These are phyloP conservation scores for Lophiotrema nucula DNA, from an alignment of 495 filamentous ascomycete genomes.

Conservation along the genomic window DNA sequence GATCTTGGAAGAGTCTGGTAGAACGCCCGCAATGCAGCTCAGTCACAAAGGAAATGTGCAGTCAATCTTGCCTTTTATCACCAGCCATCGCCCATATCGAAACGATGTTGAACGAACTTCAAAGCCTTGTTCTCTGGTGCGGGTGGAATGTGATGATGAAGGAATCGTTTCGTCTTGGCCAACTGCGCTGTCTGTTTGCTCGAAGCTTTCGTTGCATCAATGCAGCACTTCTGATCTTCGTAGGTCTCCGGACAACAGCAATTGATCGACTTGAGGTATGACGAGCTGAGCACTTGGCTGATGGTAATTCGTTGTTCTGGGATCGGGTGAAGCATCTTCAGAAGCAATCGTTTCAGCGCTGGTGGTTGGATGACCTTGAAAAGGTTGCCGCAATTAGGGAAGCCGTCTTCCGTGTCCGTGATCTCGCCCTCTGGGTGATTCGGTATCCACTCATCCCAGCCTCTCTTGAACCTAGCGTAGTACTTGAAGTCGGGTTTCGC, in stretches of 20 bases:
- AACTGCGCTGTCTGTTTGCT: constrained; percentile 19
- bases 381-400: constrained; percentile 51
- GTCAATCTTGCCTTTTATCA: background rate
- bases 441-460: constrained; percentile 61
- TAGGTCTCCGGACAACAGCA: constrained; percentile 57
- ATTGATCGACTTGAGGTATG: constrained; percentile 65
- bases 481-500: constrained; percentile 48
- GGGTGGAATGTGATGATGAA: constrained; percentile 39
- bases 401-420: constrained; percentile 40
- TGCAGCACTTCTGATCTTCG: constrained; percentile 31
- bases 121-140: constrained; percentile 26
- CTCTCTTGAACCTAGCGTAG: constrained; percentile 59
- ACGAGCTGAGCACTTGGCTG: constrained; percentile 57
- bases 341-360: constrained; percentile 59
- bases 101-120: constrained; percentile 32
- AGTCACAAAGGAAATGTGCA: background rate
- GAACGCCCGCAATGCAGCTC: background rate
- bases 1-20: background rate
- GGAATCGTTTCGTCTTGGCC: constrained; percentile 19
- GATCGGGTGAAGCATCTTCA: constrained; percentile 75
- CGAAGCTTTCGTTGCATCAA: constrained; percentile 24
- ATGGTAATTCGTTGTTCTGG: constrained; percentile 65
- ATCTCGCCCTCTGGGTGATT: constrained; percentile 51
- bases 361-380: constrained; percentile 50
- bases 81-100: constrained; percentile 40